A percentile compares a stretch with the other conserved stretches of the same genome.
These are phyloP conservation scores for Suhomyces faveliae DNA, from an alignment of 805 yeast genomes.

Conservation along the genomic window DNA sequence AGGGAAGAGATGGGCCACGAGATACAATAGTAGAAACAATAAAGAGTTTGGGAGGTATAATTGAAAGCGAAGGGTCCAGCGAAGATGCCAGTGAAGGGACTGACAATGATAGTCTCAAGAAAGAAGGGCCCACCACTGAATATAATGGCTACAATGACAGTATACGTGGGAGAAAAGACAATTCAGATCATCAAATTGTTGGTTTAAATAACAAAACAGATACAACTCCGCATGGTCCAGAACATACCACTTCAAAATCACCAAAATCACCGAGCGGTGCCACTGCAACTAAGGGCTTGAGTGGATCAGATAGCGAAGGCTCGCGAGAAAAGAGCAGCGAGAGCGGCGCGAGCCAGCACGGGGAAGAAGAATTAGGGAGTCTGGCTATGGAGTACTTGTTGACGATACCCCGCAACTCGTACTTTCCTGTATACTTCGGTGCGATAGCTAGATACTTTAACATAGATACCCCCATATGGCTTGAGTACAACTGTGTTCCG, in stretches of 20 bases:
- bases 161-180: neutral
- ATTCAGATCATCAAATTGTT: neutral
- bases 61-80: neutral
- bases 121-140: neutral
- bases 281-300: neutral
- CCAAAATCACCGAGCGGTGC: neutral
- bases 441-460: constrained; percentile 39
- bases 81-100: neutral
- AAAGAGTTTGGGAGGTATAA: neutral
- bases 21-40: neutral
- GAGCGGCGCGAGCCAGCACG: neutral
- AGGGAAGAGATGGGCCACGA: neutral
- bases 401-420: constrained; percentile 45
- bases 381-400: constrained; percentile 22
- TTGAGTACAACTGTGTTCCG: constrained; percentile 63
- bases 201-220: neutral
- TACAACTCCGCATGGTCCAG: neutral
- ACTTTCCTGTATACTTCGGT: constrained; percentile 46
- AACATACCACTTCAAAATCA: neutral
- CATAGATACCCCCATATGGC: constrained; percentile 49
- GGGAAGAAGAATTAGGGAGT: no score
- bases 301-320: neutral
- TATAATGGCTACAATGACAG: neutral
- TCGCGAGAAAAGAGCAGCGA: neutral
- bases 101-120: neutral